phyloP scores from a whole-genome alignment of 305 asterid genomes.

The Fraxinus velutina region DNA sequence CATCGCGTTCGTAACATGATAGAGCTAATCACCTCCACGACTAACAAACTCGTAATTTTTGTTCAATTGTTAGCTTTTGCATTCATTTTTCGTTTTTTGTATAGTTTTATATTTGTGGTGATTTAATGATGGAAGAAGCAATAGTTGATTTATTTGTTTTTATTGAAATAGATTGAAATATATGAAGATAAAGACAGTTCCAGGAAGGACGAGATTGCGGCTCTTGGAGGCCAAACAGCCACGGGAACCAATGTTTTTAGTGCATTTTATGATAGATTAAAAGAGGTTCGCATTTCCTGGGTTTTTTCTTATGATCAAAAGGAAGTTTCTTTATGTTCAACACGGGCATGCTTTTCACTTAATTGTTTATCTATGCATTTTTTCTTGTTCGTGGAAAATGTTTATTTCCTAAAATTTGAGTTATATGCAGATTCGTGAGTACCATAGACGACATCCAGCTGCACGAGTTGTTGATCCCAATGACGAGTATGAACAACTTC shows the following conservation, averaged over 20 bases:
- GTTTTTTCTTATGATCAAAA: not conserved
- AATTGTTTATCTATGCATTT: not conserved
- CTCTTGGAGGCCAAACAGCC: conserved; percentile 86
- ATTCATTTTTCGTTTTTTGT: not conserved
- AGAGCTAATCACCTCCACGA: conserved; percentile 67
- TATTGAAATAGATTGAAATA: conserved; percentile 55
- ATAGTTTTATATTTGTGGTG: not conserved
- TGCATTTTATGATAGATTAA: conserved; percentile 87
- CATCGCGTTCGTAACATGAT: conserved; percentile 93
- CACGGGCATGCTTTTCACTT: not conserved
- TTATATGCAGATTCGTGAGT: conserved; percentile 73
- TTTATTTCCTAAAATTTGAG: not conserved
- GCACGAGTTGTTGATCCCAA: conserved; percentile 73
- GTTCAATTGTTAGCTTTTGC: not conserved
- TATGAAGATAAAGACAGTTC: conserved; percentile 82
- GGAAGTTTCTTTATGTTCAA: not conserved
- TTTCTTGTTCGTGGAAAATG: not conserved
- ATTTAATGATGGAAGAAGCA: not conserved
- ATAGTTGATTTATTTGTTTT: not conserved
- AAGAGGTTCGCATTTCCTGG: conserved; percentile 51
- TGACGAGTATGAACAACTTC: conserved; percentile 83
- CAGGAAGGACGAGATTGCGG: conserved; percentile 96
- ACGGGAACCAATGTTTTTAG: conserved; percentile 84
- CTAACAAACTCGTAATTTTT: conserved; percentile 59
- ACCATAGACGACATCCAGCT: conserved; percentile 85